A percentile compares a stretch with the other conserved stretches of the same genome.
Evolutionary conservation across 192 early-diverging fungal genomes (phyloP).

Genomic region (Dissophora globulifera): DNA sequence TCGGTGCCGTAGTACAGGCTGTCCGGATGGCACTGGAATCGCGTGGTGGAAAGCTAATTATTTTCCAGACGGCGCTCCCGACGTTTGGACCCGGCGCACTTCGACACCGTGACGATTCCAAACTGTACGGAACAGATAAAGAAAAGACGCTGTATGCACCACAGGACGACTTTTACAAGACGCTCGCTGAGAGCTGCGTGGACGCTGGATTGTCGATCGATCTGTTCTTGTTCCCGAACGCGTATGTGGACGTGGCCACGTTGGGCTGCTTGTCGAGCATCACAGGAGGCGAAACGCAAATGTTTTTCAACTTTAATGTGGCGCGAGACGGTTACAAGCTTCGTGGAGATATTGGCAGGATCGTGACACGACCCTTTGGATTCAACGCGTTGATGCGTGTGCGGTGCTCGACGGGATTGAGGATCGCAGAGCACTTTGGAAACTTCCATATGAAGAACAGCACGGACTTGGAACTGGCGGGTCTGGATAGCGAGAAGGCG

Average conservation of each 20-base stretch:
- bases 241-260: constrained; percentile 93
- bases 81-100: constrained; percentile 87
- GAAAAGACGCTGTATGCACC: constrained; percentile 89
- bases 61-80: constrained; percentile 89
- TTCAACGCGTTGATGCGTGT: constrained; percentile 91
- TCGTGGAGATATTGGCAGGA: constrained; percentile 74
- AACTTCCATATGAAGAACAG: constrained; percentile 94
- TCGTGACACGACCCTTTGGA: constrained; percentile 83
- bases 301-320: constrained; percentile 85
- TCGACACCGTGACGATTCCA: constrained; percentile 87
- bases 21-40: constrained; percentile 78
- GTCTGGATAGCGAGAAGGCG: constrained; percentile 85
- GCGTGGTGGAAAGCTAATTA: constrained; percentile 86
- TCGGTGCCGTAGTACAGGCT: constrained; percentile 85
- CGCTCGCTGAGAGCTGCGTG: constrained; percentile 84
- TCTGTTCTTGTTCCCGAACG: constrained; percentile 89
- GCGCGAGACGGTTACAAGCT: constrained; percentile 77
- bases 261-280: constrained; percentile 79
- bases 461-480: constrained; percentile 93
- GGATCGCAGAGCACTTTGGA: constrained; percentile 89
- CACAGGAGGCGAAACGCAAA: constrained; percentile 89
- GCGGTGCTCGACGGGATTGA: constrained; percentile 90
- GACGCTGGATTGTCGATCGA: constrained; percentile 87
- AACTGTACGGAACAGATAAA: constrained; percentile 92
- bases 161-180: constrained; percentile 87